Conservation (phyloP, 1,139 yeast genomes). For the Blastobotrys indianensis region DNA sequence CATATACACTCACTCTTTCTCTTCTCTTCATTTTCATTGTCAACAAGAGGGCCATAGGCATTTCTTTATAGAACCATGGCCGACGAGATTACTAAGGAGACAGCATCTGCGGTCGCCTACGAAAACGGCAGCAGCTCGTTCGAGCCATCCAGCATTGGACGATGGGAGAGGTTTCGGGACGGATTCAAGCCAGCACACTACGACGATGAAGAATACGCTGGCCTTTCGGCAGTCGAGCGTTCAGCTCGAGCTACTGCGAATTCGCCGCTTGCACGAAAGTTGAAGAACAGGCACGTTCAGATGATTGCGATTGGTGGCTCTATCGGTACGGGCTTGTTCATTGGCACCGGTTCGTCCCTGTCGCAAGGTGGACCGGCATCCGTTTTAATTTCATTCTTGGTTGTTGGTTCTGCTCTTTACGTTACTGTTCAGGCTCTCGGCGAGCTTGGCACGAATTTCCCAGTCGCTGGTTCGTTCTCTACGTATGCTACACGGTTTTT, state of each 20-base stretch:
- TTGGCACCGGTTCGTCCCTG: conserved; percentile 59
- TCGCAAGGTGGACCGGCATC: conserved; percentile 63
- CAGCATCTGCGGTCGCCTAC: too few relatives aligned
- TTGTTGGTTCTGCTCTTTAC: conserved; percentile 27
- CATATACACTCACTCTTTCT: too few relatives aligned
- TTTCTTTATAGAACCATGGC: too few relatives aligned
- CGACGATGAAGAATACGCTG: conserved; percentile 26
- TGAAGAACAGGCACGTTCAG: conserved; percentile 61
- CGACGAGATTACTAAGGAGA: too few relatives aligned
- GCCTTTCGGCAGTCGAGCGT: conserved; percentile 17
- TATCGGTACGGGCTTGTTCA: conserved; percentile 70
- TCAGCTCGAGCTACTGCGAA: conserved; percentile 38
- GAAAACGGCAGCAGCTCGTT: too few relatives aligned
- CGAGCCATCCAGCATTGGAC: neutral
- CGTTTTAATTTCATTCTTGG: conserved; percentile 48
- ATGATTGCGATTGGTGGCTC: conserved; percentile 89
- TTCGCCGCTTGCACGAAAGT: conserved; percentile 60
- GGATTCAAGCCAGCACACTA: conserved; percentile 27
- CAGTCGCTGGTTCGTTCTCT: conserved; percentile 57
- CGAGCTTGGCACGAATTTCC: conserved; percentile 55
- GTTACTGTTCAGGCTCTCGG: conserved; percentile 55
- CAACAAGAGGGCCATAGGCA: too few relatives aligned
- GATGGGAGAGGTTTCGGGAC: conserved; percentile 26
- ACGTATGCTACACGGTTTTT: conserved; percentile 51
- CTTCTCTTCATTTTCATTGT: too few relatives aligned